Conservation (phyloP, 1,139 yeast species). For the Kurtzmaniella natalensis region DNA sequence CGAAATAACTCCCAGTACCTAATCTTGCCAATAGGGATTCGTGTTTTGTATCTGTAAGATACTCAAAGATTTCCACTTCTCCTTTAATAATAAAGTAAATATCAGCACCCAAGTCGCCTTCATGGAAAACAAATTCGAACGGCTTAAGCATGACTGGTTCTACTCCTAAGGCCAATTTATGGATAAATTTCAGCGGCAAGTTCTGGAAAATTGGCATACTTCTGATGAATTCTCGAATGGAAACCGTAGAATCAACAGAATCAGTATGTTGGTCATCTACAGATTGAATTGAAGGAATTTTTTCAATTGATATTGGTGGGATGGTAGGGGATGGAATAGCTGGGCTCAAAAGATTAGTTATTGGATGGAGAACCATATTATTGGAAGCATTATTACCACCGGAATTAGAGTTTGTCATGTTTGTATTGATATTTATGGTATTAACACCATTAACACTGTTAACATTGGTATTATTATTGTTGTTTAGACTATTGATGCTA, state of each 20-base stretch:
- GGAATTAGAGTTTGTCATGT: too few relatives aligned
- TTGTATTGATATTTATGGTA: too few relatives aligned
- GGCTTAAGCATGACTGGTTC: constrained; percentile 52
- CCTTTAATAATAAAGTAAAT: constrained; percentile 66
- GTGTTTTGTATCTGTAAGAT: constrained; percentile 15
- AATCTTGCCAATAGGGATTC: constrained; percentile 53
- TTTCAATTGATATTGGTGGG: constrained; percentile 4
- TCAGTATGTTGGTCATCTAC: constrained; percentile 10
- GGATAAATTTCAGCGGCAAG: constrained; percentile 54
- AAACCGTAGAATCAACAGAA: constrained; percentile 48
- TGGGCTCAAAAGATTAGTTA: constrained; percentile 4
- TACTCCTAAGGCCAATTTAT: constrained; percentile 58
- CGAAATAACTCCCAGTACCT: constrained; percentile 63
- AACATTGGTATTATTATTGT: too few relatives aligned
- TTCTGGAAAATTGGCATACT: constrained; percentile 55
- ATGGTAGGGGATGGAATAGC: constrained; percentile 7
- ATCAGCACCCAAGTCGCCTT: constrained; percentile 58
- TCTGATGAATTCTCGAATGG: constrained; percentile 54
- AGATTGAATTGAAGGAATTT: neutral
- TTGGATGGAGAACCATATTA: neutral
- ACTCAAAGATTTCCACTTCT: constrained; percentile 63
- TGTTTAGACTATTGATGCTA: too few relatives aligned
- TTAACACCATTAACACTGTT: too few relatives aligned
- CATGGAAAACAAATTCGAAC: constrained; percentile 55
- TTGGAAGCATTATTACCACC: neutral